phyloP scores from a whole-genome alignment of 768 basidiomycete species.

The Leccinum fibrillosum region DNA sequence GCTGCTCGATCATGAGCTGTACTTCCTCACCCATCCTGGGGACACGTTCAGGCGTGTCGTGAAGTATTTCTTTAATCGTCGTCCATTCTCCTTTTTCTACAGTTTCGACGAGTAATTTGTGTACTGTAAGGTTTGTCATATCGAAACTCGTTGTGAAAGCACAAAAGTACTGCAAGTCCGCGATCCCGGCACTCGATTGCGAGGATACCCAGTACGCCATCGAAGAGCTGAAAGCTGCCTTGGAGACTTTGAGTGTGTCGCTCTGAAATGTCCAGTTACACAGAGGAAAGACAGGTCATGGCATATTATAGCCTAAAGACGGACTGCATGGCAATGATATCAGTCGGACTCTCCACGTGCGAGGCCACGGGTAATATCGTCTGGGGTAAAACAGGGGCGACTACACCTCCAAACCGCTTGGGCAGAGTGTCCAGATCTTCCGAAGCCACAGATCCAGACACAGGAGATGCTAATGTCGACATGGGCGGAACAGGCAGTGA shows the following conservation, averaged over 20 bases:
- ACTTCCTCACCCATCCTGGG: no score
- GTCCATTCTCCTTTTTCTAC: no score
- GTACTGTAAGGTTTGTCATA: no score
- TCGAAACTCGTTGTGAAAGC: conserved; percentile 62
- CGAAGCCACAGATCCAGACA: not conserved
- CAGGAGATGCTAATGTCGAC: conserved; percentile 16
- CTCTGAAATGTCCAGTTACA: no score
- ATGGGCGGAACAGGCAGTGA: conserved; percentile 15
- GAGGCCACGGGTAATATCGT: conserved; percentile 20
- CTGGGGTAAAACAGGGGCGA: conserved; percentile 10
- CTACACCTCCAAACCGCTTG: not conserved
- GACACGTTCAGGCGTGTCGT: no score
- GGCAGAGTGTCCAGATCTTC: not conserved
- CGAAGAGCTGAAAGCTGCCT: no score
- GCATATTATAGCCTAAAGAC: conserved; percentile 1
- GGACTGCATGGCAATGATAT: conserved; percentile 18
- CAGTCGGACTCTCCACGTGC: conserved; percentile 33
- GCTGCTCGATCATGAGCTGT: no score
- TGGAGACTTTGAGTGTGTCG: no score
- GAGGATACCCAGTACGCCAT: conserved; percentile 36
- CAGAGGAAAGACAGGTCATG: no score
- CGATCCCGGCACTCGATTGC: conserved; percentile 93
- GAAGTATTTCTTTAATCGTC: no score
- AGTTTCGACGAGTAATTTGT: no score
- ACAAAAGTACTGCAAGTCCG: conserved; percentile 84